These are phyloP conservation scores for Tulasnella sp. DNA, from an alignment of 768 basidiomycete genomes.

Conservation along the genomic window DNA sequence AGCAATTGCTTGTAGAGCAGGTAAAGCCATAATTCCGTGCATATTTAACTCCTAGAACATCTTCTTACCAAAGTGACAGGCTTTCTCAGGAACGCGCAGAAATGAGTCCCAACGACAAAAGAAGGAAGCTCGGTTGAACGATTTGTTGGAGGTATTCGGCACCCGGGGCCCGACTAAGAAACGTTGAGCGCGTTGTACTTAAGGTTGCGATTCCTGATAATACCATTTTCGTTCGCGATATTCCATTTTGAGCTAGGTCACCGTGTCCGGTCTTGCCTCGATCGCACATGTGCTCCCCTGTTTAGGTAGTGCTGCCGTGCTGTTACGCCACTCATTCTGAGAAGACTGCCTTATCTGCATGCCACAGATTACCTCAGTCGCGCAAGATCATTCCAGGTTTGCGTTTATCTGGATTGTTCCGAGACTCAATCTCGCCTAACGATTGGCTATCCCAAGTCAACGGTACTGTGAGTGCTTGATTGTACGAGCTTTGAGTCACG, in stretches of 20 bases:
- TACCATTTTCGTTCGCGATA: not conserved
- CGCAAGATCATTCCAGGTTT: not conserved
- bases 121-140: slow-evolving; percentile 73
- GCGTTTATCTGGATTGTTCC: not conserved
- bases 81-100: slow-evolving; percentile 71
- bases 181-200: not conserved
- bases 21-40: slow-evolving; percentile 26
- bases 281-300: not conserved
- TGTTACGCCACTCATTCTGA: not conserved
- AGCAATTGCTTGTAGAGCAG: slow-evolving; percentile 68
- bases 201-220: not conserved
- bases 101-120: slow-evolving; percentile 65
- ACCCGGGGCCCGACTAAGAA: not conserved
- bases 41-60: not conserved
- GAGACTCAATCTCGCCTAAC: not conserved
- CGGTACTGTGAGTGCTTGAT: not conserved
- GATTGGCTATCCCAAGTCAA: not conserved
- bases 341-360: not conserved
- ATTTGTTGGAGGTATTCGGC: slow-evolving; percentile 25
- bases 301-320: not conserved
- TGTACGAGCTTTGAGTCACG: not conserved
- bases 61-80: slow-evolving; percentile 32
- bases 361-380: not conserved
- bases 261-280: not conserved
- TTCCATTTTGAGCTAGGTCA: not conserved